Evolutionary conservation across 148 eudicot genomes (phyloP), one percentile per base, ranked within the genome.

Genomic region (Cornus controversa): DNA sequence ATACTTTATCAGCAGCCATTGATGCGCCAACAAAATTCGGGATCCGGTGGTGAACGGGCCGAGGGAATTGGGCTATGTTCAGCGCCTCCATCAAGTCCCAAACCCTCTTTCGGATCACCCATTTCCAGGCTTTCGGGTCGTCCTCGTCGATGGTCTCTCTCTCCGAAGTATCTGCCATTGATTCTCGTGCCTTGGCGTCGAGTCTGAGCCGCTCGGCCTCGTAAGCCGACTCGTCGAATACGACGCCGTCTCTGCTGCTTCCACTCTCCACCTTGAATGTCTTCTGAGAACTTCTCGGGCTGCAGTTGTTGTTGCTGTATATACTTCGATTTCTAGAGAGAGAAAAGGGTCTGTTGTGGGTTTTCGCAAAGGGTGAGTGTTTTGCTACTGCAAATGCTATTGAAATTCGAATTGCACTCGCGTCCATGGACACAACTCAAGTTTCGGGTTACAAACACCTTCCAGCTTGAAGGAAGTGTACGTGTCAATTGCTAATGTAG

Each of bases 41-140:
- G 22, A 94, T 94, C 8, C 98, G 89, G 66, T 94, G 97, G 74
- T 94, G 97, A 85, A 94, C 98, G 54, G 98, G 97, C 28, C 98
- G 78, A 16, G 98, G 98, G 72, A 92, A 92, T 73, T 84, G 94
- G 6, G 98, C 98, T 40, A 94, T 86, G 31, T 92, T 83, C 8
- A 64, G 79, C 9, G 90, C 91, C 82, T 94, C 98, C 98, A 94
- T 91, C 24, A 79, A 73, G 75, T 94, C 96, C 98, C 98, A 94
- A 71, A 94, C 89, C 89, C 94, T 81, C 72, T 87, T 92, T 27
- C 98, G 79, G 37, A 92, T 91, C 58, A 37, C 83, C 97, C 98
- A 94, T 82, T 94, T 94, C 98, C 98, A 94, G 2, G 96, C 98
- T 75, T 76, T 90, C 22, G 93, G 94, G 75, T 90, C 94, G 50